Percentiles rank a stretch among this genome's conserved stretches.
phyloP scores from a whole-genome alignment of 305 asterid genomes.

The Fraxinus sp. region DNA sequence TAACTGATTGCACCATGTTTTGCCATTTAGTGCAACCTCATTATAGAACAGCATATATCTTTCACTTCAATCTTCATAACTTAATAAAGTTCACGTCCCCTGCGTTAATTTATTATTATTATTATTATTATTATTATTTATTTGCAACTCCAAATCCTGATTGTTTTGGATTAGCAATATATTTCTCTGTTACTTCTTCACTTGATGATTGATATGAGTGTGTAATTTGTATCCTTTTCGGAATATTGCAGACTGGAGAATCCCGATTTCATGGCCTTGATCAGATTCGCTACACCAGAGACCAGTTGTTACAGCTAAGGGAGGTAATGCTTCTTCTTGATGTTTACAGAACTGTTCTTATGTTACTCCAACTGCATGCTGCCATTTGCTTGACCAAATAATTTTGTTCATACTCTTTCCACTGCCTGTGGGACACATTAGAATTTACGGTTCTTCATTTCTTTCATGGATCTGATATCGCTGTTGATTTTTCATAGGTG shows the following conservation, averaged over 20 bases:
- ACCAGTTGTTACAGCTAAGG: slow-evolving; percentile 43
- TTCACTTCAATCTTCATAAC: background rate
- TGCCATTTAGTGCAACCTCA: background rate
- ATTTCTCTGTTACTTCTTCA: background rate
- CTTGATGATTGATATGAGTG: background rate
- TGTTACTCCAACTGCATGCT: background rate
- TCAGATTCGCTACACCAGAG: slow-evolving; percentile 38
- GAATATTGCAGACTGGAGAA: slow-evolving; percentile 42
- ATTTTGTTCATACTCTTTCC: background rate
- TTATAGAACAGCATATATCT: background rate
- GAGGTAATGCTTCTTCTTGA: slow-evolving; percentile 35
- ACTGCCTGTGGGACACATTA: background rate
- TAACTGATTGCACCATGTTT: background rate
- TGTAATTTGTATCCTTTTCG: background rate
- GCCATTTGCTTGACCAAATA: background rate
- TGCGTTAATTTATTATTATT: background rate
- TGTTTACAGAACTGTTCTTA: background rate
- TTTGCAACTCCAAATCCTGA: background rate
- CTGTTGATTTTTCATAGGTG: slow-evolving; percentile 42
- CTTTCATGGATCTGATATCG: background rate
- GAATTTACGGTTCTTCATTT: background rate
- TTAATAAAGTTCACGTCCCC: background rate
- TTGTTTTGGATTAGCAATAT: slow-evolving; percentile 9
- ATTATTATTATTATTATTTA: background rate
- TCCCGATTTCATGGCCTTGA: slow-evolving; percentile 44